phyloP scores from a whole-genome alignment of 1,139 yeast species.

The Hyphopichia fennica region DNA sequence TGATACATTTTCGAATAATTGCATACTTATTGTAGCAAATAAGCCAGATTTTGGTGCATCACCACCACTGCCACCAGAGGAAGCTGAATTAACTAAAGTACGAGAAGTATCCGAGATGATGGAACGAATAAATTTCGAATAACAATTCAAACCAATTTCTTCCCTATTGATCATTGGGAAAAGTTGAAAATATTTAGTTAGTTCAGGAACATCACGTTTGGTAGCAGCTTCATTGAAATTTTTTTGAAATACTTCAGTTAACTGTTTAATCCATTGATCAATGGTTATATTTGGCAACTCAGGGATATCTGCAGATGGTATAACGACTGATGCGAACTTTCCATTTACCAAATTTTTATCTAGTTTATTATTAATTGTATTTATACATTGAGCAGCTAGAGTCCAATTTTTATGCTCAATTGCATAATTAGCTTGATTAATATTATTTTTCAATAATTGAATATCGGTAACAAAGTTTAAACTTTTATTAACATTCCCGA shows the following conservation, averaged over 20 bases:
- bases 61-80: slow-evolving; percentile 28
- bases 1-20: slow-evolving; percentile 82
- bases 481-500: slow-evolving; percentile 64
- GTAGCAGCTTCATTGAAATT: slow-evolving; percentile 74
- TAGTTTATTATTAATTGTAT: slow-evolving; percentile 48
- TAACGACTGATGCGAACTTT: slow-evolving; percentile 75
- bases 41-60: slow-evolving; percentile 37
- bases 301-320: slow-evolving; percentile 91
- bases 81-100: slow-evolving; percentile 45
- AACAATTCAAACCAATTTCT: slow-evolving; percentile 71
- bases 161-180: slow-evolving; percentile 84
- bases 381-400: slow-evolving; percentile 65
- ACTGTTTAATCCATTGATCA: slow-evolving; percentile 54
- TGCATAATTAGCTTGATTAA: slow-evolving; percentile 68
- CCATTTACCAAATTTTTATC: slow-evolving; percentile 59
- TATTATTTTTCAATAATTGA: slow-evolving; percentile 59
- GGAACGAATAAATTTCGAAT: slow-evolving; percentile 82
- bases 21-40: slow-evolving; percentile 70
- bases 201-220: slow-evolving; percentile 60
- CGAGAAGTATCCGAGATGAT: slow-evolving; percentile 82
- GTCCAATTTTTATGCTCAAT: slow-evolving; percentile 70
- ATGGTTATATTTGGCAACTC: slow-evolving; percentile 68
- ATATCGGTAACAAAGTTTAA: slow-evolving; percentile 65
- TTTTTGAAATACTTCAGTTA: slow-evolving; percentile 56
- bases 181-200: slow-evolving; percentile 78